Percentiles rank a stretch among this genome's conserved stretches.
phyloP scores from a whole-genome alignment of 768 basidiomycete species.

The Suillus ampliporus region DNA sequence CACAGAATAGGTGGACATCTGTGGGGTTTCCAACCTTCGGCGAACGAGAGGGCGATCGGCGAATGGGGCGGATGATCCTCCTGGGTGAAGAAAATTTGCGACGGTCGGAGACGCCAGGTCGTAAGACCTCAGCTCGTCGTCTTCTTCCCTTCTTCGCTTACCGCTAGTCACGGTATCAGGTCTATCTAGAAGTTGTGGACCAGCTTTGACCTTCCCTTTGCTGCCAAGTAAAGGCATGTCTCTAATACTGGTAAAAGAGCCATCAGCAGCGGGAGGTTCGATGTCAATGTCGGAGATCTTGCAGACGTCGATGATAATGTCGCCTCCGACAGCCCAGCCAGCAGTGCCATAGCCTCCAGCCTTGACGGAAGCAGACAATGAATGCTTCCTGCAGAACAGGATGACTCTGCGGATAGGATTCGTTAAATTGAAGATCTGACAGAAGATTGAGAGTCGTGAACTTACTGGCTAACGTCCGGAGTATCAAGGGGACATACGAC shows the following conservation, averaged over 20 bases:
- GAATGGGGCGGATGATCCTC: conserved; percentile 6
- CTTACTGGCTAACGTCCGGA: conserved; percentile 81
- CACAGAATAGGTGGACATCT: not conserved
- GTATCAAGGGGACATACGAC: conserved; percentile 80
- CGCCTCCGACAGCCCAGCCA: conserved; percentile 87
- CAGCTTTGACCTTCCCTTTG: conserved; percentile 57
- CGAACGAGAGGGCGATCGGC: conserved; percentile 27
- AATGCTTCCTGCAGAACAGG: conserved; percentile 73
- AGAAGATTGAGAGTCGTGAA: conserved; percentile 18
- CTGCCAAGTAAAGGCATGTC: conserved; percentile 56
- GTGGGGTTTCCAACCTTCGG: conserved; percentile 23
- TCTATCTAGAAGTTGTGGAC: conserved; percentile 12
- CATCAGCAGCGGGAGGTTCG: conserved; percentile 58
- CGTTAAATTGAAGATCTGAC: conserved; percentile 12
- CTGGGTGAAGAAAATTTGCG: conserved; percentile 50
- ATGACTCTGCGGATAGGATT: conserved; percentile 53
- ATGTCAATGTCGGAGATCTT: conserved; percentile 71
- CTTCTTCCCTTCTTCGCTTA: conserved; percentile 65
- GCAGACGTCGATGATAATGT: conserved; percentile 83
- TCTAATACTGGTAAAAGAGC: conserved; percentile 63
- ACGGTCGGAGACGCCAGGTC: conserved; percentile 60
- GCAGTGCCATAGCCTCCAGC: conserved; percentile 92
- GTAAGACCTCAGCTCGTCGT: conserved; percentile 55
- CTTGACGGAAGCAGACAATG: conserved; percentile 78
- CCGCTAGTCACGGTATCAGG: conserved; percentile 29